These are phyloP conservation scores for Tetracladium marchalianum DNA, from an alignment of 495 filamentous ascomycete species.

Conservation along the genomic window DNA sequence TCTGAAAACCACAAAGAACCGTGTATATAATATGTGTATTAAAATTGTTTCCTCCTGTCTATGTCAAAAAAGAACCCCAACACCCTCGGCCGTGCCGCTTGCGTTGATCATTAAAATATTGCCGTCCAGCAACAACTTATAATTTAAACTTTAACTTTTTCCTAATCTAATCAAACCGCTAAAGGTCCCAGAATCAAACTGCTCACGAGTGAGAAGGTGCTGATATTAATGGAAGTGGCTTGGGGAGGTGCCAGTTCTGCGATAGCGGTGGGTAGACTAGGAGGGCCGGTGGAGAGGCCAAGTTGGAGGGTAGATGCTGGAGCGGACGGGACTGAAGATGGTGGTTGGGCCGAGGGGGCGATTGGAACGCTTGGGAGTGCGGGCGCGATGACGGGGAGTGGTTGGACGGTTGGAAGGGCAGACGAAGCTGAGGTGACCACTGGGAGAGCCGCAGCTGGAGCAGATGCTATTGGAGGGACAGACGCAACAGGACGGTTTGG, in stretches of 20 bases:
- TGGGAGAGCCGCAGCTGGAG: background rate
- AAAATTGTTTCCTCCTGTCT: background rate
- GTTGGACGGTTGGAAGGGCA: constrained; percentile 3
- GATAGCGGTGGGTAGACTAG: constrained; percentile 9
- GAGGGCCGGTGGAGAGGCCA: constrained; percentile 7
- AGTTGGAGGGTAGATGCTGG: constrained; percentile 9
- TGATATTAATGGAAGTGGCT: constrained; percentile 20
- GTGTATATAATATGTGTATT: too few species aligned
- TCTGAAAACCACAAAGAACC: background rate
- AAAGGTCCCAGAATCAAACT: constrained; percentile 24
- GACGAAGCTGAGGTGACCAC: constrained; percentile 6
- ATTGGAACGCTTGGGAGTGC: constrained; percentile 6
- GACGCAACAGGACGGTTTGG: background rate
- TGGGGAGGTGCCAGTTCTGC: constrained; percentile 1
- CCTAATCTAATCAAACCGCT: constrained; percentile 1
- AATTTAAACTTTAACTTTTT: background rate
- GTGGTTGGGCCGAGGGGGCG: constrained; percentile 9
- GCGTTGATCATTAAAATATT: background rate
- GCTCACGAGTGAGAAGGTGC: constrained; percentile 20
- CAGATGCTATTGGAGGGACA: background rate
- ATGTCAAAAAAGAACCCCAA: background rate
- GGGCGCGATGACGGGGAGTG: background rate
- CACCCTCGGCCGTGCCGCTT: background rate
- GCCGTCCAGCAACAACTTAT: background rate
- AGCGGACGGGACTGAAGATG: constrained; percentile 11